Percentiles rank a stretch among this genome's conserved stretches.
Conservation (phyloP, 352 stramenopile species). For the Pelagophyceae sp. region DNA sequence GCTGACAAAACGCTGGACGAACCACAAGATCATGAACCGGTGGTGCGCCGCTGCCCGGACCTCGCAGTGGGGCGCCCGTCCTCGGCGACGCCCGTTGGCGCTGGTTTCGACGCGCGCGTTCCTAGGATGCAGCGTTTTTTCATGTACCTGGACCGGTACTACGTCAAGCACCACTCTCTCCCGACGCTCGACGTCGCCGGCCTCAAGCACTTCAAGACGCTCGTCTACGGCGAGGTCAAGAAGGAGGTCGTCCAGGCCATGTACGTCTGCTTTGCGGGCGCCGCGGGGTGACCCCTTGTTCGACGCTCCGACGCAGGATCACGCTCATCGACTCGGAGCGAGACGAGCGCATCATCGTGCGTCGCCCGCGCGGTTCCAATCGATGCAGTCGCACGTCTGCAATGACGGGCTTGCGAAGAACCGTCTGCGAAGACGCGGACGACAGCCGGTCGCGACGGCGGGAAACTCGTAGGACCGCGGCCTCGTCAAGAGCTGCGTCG, state of each 20-base stretch:
- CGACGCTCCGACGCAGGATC: too few species aligned
- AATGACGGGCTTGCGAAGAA: too few species aligned
- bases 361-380: too few species aligned
- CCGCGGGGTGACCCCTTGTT: too few species aligned
- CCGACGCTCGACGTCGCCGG: conserved; percentile 83
- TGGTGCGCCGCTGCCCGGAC: conserved; percentile 60
- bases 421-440: too few species aligned
- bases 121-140: conserved; percentile 90
- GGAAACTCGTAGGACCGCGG: too few species aligned
- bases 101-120: too few species aligned
- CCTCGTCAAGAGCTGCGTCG: conserved; percentile 88
- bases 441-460: too few species aligned
- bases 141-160: conserved; percentile 93
- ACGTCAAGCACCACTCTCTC: conserved; percentile 85
- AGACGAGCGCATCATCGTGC: conserved; percentile 91
- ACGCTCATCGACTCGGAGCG: conserved; percentile 93
- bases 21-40: conserved; percentile 99
- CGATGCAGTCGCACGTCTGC: too few species aligned
- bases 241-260: conserved; percentile 64
- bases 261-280: too few species aligned
- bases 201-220: conserved; percentile 63
- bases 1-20: conserved; percentile 89
- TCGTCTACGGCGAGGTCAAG: conserved; percentile 74
- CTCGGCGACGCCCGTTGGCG: too few species aligned
- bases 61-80: too few species aligned